Evolutionary conservation across 768 basidiomycete genomes (phyloP), one percentile per base, ranked within the genome.

Genomic region (Dioszegia hungarica): DNA sequence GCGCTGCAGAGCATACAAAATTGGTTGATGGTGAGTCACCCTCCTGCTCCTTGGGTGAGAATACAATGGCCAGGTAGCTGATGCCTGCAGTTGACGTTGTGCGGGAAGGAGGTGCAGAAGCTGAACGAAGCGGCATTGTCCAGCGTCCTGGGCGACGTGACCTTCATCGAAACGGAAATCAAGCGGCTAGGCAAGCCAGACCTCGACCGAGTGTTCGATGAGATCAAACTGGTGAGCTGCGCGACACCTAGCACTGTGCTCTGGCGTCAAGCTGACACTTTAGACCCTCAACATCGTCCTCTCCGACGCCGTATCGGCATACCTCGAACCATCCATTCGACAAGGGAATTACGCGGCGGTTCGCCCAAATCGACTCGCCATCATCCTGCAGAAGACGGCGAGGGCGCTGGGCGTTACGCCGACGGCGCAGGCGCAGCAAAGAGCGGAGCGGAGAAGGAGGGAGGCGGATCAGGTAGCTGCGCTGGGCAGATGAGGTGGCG

Each of bases 41-140:
- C 19, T n/a, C 8, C 44, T 37, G 15, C 24, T 47, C 19, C 15
- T 19, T 22, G 20, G 20, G 24, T 22, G 15, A 5, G 10, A 5
- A 12, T 11, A 24, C 10, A 37, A 3, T 37, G 46, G 46, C 9
- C 14, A 48, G 22, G 37, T 36, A 15, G 34, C 52, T 38, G 44
- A 44, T n/a, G 14, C 34, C 17, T 12, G 2, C 31, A 68, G 66
- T 64, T 63, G 22, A 67, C 54, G 36, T 53, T 74, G 10, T 64
- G 65, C 44, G 64, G 64, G 0, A 66, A 61, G 3, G 86, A 86
- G 57, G 82, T 91, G 24, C 78, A 80, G 8, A 82, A 82, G 78
- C 83, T 93, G 80, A 97, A 94, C 67, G 91, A 97, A 67, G 86
- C 88, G 66, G 91, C 89, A 1, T 81, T 95, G 39, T 83, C 86